Evolutionary conservation across 78 protist species (phyloP).

Genomic region (Dictyostelium firmibasis): DNA sequence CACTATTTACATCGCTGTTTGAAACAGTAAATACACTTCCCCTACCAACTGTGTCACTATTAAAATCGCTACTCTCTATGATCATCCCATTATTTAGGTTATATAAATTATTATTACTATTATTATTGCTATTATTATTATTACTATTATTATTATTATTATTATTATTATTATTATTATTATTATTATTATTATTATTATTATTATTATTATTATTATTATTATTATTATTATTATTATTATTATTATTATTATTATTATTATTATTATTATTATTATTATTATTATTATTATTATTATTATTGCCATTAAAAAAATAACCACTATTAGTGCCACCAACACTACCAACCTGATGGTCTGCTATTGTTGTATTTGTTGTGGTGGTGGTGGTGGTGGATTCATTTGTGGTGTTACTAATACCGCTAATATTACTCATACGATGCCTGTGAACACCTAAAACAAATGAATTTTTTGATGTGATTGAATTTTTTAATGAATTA

Average conservation of each 20-base stretch:
- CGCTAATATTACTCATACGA: constrained; percentile 1
- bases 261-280: background rate
- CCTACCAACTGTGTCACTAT: constrained; percentile 23
- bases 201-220: background rate
- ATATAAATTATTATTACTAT: too few relatives aligned
- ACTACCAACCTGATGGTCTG: background rate
- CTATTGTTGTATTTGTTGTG: background rate
- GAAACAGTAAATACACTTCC: constrained; percentile 27
- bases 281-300: background rate
- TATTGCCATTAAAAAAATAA: background rate
- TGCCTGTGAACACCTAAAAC: constrained; percentile 28
- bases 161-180: background rate
- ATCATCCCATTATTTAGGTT: too few relatives aligned
- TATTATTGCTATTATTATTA: background rate
- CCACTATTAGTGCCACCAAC: too few relatives aligned
- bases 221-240: background rate
- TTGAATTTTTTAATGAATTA: background rate
- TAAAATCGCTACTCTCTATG: background rate
- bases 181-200: background rate
- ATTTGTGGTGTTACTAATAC: background rate
- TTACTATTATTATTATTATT: background rate
- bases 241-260: background rate
- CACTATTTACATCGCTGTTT: background rate
- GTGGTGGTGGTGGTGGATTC: background rate
- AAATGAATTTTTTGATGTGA: constrained; percentile 25